Evolutionary conservation across 2,329 filamentous ascomycete species (phyloP), one percentile per base, ranked within the genome.

Genomic region (Trichoderma sp.): DNA sequence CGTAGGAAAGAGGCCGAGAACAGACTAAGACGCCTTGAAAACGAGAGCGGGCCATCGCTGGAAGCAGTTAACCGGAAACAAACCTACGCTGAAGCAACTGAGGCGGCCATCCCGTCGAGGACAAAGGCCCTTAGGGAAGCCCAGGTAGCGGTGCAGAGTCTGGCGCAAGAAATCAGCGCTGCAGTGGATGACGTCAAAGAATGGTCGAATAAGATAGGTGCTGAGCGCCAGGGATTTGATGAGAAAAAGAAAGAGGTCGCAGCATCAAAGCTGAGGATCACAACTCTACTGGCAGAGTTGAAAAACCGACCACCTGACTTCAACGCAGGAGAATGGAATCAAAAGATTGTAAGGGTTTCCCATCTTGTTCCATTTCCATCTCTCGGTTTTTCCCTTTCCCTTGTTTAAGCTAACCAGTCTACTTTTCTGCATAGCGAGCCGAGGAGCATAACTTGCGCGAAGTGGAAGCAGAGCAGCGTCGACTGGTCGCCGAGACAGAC

Each of bases 11-110:
- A 78, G 0, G 87, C 90, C 0, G 80, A 85, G 66, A 77, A 77
- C 27, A 87, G 90, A 48, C 78, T 93, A 5, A 80, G 82, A 48
- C 80, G 83, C 7, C 81, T 97, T 3, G 82, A 92, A 74, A 76
- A 82, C 2, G 81, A 83, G 29, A 81, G 79, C 19, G 88, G 87
- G 8, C 95, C 95, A 5, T 87, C 89, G 0, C 77, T 96, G 56
- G 79, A 86, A 72, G 89, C 89, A 2, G 86, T 93, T 53, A 88
- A 89, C 66, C 80, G 81, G 4, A 97, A 97, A 76, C 80, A 92
- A 70, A 78, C 80, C 1, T 97, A 98, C 74, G 80, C 81, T 7
- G 74, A 80, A 4, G 79, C 84, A 59, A 81, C 95, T 22, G 80
- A 88, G 39, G 77, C 79, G 7, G 85, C 86, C 5, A 82, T 90